Conservation (phyloP, 2,329 filamentous ascomycete genomes). For the Trichoderma pleuroti region DNA sequence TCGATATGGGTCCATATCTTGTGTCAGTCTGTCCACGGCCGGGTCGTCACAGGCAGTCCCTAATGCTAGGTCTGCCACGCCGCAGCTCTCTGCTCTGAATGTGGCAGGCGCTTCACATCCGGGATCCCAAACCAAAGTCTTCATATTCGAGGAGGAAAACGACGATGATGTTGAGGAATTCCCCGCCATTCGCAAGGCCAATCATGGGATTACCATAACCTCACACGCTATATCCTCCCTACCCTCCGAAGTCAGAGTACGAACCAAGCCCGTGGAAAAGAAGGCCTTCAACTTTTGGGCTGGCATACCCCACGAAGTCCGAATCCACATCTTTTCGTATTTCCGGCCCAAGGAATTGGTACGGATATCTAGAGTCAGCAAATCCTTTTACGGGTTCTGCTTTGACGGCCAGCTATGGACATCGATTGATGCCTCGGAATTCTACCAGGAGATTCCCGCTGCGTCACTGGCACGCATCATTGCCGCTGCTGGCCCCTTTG, state of each 20-base stretch:
- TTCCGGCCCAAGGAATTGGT: constrained; percentile 79
- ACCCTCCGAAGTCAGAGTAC: constrained; percentile 48
- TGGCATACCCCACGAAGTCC: constrained; percentile 77
- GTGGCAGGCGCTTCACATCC: constrained; percentile 36
- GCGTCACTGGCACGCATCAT: constrained; percentile 83
- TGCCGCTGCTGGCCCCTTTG: constrained; percentile 78
- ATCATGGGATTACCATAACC: constrained; percentile 41
- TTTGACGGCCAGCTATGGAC: constrained; percentile 96
- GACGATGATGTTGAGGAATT: constrained; percentile 42
- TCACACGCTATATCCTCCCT: constrained; percentile 54
- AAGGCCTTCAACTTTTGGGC: constrained; percentile 67
- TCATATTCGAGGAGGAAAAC: constrained; percentile 30
- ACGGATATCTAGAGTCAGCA: constrained; percentile 71
- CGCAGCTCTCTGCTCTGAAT: constrained; percentile 41
- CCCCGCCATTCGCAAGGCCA: constrained; percentile 54
- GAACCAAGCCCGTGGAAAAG: constrained; percentile 41
- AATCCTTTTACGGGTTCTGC: constrained; percentile 74
- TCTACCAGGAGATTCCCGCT: constrained; percentile 82
- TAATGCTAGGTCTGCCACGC: constrained; percentile 31
- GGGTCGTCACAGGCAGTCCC: constrained; percentile 30
- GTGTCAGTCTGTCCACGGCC: constrained; percentile 48
- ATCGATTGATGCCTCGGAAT: constrained; percentile 76
- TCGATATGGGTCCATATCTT: constrained; percentile 48
- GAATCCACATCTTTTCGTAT: constrained; percentile 71
- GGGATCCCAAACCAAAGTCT: constrained; percentile 40